A percentile compares a stretch with the other conserved stretches of the same genome.
phyloP scores from a whole-genome alignment of 495 filamentous ascomycete genomes.

The Neurospora intermedia region DNA sequence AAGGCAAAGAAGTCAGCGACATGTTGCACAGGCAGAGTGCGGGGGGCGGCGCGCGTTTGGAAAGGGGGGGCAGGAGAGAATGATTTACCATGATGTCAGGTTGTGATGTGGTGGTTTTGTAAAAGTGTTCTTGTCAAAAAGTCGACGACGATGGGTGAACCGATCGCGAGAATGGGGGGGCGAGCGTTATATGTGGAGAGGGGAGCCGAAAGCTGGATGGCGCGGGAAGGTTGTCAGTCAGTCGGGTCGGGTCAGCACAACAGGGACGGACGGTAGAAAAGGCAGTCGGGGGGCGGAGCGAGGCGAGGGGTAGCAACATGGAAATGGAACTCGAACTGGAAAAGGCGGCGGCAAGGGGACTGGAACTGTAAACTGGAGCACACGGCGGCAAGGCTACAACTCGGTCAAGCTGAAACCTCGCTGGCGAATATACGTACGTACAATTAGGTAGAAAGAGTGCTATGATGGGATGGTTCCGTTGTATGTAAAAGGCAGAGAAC shows the following conservation, averaged over 20 bases:
- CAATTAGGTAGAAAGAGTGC: neutral
- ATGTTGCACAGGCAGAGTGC: neutral
- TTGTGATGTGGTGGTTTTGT: neutral
- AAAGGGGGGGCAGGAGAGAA: neutral
- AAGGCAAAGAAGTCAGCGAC: neutral
- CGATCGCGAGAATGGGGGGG: neutral
- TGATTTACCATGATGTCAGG: conserved; percentile 10
- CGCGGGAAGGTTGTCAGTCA: neutral
- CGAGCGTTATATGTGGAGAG: neutral
- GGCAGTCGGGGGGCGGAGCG: conserved; percentile 1
- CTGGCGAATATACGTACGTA: neutral
- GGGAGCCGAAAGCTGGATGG: neutral
- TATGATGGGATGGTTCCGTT: neutral
- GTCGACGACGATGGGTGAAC: neutral
- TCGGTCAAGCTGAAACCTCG: neutral
- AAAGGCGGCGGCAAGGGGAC: neutral
- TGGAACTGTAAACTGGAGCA: neutral
- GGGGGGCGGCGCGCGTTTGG: neutral
- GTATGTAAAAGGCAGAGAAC: neutral
- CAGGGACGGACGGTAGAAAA: neutral
- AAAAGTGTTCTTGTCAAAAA: neutral
- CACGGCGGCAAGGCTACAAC: neutral
- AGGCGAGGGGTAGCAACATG: neutral
- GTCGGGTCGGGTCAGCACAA: neutral
- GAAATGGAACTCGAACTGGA: neutral